phyloP scores from a whole-genome alignment of 192 early-diverging fungal species.

The Backusella circina region DNA sequence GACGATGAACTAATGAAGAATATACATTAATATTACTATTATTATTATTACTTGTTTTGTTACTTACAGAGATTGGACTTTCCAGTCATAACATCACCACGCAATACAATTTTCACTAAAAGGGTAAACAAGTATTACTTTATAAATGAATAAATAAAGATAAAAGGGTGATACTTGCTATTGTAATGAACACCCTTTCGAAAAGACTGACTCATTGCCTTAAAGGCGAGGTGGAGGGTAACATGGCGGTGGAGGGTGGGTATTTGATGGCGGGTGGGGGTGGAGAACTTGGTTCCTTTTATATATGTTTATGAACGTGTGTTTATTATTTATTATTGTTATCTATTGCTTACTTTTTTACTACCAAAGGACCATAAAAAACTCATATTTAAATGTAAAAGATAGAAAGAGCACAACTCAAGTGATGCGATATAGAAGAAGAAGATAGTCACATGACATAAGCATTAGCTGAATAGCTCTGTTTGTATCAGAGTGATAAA shows the following conservation, averaged over 20 bases:
- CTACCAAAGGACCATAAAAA: constrained; percentile 25
- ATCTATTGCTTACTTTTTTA: neutral
- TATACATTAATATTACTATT: too few relatives aligned
- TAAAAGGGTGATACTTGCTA: constrained; percentile 22
- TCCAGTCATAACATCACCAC: constrained; percentile 57
- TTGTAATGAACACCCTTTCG: constrained; percentile 45
- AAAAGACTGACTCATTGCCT: constrained; percentile 36
- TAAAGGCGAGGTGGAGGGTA: constrained; percentile 13
- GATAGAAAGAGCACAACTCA: too few relatives aligned
- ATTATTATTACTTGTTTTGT: too few relatives aligned
- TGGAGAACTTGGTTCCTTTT: neutral
- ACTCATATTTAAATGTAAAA: too few relatives aligned
- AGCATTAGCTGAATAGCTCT: too few relatives aligned
- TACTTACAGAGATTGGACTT: constrained; percentile 53
- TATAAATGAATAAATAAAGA: neutral
- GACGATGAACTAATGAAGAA: constrained; percentile 40
- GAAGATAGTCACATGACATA: too few relatives aligned
- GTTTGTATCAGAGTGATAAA: too few relatives aligned
- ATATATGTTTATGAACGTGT: neutral
- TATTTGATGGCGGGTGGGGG: neutral
- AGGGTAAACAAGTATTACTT: neutral
- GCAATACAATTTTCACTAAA: constrained; percentile 56
- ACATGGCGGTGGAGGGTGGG: constrained; percentile 1
- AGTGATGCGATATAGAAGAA: too few relatives aligned
- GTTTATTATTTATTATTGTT: neutral